Conservation (phyloP, 1,284 basidiomycete species). For the Hemileia vastatrix region DNA sequence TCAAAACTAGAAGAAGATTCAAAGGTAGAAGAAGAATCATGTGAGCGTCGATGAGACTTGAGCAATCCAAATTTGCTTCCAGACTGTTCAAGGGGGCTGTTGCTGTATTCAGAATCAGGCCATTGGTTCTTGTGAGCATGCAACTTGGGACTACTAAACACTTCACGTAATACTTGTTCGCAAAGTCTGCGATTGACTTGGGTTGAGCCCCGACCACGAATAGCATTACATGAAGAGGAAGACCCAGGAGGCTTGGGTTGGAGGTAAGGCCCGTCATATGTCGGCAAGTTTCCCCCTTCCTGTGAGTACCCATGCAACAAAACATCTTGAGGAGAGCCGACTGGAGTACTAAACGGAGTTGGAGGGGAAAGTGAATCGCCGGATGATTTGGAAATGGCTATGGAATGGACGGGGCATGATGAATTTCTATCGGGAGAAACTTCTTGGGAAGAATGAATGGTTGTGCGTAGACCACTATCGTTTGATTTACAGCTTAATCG, state of each 20-base stretch:
- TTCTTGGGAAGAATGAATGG: not conserved
- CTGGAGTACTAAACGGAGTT: conserved; percentile 26
- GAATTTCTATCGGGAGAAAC: not conserved
- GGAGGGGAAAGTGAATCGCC: conserved; percentile 27
- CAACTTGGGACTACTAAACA: conserved; percentile 49
- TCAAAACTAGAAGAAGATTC: too few species aligned
- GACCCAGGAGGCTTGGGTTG: conserved; percentile 35
- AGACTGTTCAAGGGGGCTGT: too few species aligned
- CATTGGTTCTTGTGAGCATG: conserved; percentile 15
- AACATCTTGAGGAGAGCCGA: conserved; percentile 21
- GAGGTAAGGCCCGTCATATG: conserved; percentile 29
- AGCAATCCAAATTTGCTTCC: too few species aligned
- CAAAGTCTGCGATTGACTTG: conserved; percentile 82
- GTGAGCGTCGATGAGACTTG: too few species aligned
- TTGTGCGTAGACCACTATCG: conserved; percentile 4
- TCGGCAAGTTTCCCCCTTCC: not conserved
- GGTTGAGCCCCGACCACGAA: conserved; percentile 79
- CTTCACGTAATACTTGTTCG: conserved; percentile 81
- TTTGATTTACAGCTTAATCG: conserved; percentile 11
- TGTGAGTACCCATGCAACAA: conserved; percentile 11
- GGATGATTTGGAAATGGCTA: not conserved
- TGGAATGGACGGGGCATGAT: not conserved
- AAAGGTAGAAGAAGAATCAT: too few species aligned
- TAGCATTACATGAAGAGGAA: conserved; percentile 45
- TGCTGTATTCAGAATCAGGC: too few species aligned